phyloP scores from a whole-genome alignment of 768 basidiomycete species.

The Lenzites betulinus region DNA sequence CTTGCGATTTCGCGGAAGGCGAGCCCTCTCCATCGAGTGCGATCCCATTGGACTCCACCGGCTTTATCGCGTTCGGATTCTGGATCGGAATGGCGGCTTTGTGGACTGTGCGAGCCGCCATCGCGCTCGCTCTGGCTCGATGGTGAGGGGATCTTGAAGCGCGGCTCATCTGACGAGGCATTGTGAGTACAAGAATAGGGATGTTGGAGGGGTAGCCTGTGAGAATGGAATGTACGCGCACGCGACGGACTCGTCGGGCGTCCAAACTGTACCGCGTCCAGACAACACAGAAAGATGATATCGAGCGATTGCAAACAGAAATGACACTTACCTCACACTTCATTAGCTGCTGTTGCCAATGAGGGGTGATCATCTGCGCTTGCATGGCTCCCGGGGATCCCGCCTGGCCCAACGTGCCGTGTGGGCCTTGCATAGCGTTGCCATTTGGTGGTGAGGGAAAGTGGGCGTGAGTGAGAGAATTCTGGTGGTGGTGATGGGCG shows the following conservation, averaged over 20 bases:
- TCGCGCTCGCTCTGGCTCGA: constrained; percentile 91
- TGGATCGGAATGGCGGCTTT: constrained; percentile 91
- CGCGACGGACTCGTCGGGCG: background rate
- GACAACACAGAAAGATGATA: background rate
- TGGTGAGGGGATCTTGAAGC: constrained; percentile 89
- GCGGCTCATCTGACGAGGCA: constrained; percentile 66
- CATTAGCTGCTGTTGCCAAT: constrained; percentile 93
- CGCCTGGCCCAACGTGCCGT: constrained; percentile 38
- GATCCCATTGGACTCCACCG: constrained; percentile 39
- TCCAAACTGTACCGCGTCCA: constrained; percentile 1
- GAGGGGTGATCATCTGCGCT: constrained; percentile 69
- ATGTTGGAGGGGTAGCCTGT: background rate
- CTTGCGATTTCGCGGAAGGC: constrained; percentile 19
- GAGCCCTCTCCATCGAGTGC: constrained; percentile 31
- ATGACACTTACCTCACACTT: constrained; percentile 79
- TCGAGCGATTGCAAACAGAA: no score
- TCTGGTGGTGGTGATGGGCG: constrained; percentile 71
- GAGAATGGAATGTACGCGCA: constrained; percentile 11
- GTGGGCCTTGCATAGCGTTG: constrained; percentile 40
- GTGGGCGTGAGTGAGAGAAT: constrained; percentile 62
- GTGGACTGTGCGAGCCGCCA: constrained; percentile 84
- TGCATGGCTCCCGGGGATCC: constrained; percentile 54
- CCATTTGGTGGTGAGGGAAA: constrained; percentile 80
- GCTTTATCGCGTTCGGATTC: constrained; percentile 77
- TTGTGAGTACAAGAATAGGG: constrained; percentile 16